Evolutionary conservation across 768 basidiomycete genomes (phyloP), one percentile per base, ranked within the genome.

Genomic region (Kwoniella mangroviensis): DNA sequence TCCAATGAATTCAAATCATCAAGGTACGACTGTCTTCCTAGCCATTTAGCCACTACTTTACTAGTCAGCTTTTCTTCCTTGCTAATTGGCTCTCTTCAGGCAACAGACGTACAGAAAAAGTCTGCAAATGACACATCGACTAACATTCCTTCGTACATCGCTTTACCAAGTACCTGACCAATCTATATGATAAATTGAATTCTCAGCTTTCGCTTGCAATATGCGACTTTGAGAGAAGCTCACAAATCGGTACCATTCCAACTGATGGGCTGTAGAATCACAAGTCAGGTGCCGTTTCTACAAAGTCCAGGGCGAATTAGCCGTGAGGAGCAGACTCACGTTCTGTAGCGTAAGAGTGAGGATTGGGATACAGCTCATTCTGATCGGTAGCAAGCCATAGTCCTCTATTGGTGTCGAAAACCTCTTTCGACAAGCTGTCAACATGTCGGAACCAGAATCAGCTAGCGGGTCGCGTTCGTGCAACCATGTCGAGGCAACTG

Each of bases 331-430:
- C 1, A 41, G 4, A 84, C 89, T 79, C 72, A 93, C 92, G 55
- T 84, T 98, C 94, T 0, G 89, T 91, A 1, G 97, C 94, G 81
- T 97, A 98, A 0, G 88, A 86, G 80, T 94, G 93, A 9, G 94
- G 93, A 75, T 94, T 95, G 0, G 97, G 97, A 79, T 98, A 99
- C 55, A 99, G 85, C 83, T 98, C 94, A 65, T 97, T 92, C 83
- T 93, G 91, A 82, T 89, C 88, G 67, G 90, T 99, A 28, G 88
- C 89, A 28, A 96, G 85, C 97, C 97, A 99, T 4, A 99, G 85
- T 11, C 97, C 97, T 4, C 94, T 89, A 78, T 98, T 89, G 1
- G 92, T 91, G 77, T 99, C 94, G 71, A 99, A 98, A 0, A 92
- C 96, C 81, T 98, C 96, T 78, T 91, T 94, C 67, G 90, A 90